Percentiles rank a stretch among this genome's conserved stretches.
Conservation (phyloP, 2,329 filamentous ascomycete genomes). For the Aspergillus ustus region DNA sequence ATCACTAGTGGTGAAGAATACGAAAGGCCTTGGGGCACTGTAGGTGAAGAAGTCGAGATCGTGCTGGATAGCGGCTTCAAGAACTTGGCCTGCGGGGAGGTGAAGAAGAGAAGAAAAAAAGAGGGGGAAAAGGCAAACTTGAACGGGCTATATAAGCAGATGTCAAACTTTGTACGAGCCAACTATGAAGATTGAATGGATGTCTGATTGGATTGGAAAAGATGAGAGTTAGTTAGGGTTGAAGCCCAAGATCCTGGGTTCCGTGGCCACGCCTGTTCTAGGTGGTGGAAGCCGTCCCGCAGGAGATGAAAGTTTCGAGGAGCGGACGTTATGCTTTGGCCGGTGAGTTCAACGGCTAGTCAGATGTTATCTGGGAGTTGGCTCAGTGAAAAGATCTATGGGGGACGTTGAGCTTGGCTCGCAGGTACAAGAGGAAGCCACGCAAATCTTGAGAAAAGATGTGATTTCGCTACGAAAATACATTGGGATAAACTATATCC, state of each 20-base stretch:
- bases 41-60: background rate
- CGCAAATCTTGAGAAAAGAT: background rate
- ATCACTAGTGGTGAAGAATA: background rate
- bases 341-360: background rate
- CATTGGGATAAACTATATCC: conserved; percentile 15
- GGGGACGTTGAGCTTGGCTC: no score
- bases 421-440: no score
- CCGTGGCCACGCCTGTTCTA: background rate
- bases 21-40: background rate
- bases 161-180: background rate
- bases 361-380: background rate
- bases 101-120: background rate
- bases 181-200: background rate
- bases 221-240: background rate
- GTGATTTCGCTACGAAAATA: conserved; percentile 14
- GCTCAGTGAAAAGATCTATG: background rate
- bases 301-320: no score
- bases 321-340: background rate
- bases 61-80: background rate
- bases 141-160: background rate
- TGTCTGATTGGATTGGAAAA: background rate
- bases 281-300: background rate
- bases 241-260: background rate
- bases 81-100: background rate
- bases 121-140: background rate